Percentiles rank a stretch among this genome's conserved stretches.
Conservation (phyloP, 768 basidiomycete species). For the Xerocomus spinulosus region DNA sequence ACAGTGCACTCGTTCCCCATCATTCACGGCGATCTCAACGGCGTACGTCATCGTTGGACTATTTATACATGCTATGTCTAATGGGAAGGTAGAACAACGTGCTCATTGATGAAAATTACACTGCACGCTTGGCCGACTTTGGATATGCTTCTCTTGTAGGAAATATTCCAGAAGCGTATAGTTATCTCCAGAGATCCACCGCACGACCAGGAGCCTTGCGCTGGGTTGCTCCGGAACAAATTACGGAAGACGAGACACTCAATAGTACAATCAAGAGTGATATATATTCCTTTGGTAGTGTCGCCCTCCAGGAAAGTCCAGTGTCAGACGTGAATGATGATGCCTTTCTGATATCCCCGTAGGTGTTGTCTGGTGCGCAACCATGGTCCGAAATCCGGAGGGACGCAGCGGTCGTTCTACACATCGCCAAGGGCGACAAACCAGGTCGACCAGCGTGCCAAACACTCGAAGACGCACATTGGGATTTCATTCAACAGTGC, state of each 20-base stretch:
- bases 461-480: no score
- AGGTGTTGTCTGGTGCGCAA: background rate
- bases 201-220: background rate
- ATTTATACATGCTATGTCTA: background rate
- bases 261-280: background rate
- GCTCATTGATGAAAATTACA: conserved; percentile 16
- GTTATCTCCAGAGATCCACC: background rate
- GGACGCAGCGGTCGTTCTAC: background rate
- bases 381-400: background rate
- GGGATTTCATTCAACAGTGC: no score
- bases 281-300: background rate
- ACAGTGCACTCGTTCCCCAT: conserved; percentile 10
- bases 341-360: background rate
- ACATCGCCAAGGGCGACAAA: no score
- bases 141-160: conserved; percentile 18
- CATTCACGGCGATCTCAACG: conserved; percentile 14
- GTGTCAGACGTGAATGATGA: background rate
- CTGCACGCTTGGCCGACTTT: conserved; percentile 41
- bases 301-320: background rate
- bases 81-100: conserved; percentile 11
- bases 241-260: background rate
- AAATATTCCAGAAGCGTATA: background rate
- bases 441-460: no score
- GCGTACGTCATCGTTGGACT: background rate
- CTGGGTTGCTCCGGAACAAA: background rate